Conservation (phyloP, 495 filamentous ascomycete genomes). For the Beverwykella pulmonaria region DNA sequence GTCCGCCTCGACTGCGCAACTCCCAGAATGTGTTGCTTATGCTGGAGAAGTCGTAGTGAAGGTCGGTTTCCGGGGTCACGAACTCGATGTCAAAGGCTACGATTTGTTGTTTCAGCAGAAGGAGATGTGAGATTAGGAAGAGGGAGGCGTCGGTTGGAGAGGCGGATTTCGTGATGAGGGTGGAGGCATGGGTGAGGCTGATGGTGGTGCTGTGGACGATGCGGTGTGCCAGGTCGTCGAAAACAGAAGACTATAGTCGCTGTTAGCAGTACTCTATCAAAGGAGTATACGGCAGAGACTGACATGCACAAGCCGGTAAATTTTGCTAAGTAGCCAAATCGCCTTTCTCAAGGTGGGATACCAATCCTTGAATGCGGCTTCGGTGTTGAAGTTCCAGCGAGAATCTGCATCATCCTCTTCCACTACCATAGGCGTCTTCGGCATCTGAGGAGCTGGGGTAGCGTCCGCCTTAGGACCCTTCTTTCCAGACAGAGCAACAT, state of each 20-base stretch:
- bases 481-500: conserved; percentile 47
- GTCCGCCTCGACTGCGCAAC: conserved; percentile 66
- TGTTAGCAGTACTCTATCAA: not conserved
- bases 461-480: conserved; percentile 48
- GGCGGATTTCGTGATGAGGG: conserved; percentile 50
- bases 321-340: conserved; percentile 79
- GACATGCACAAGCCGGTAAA: conserved; percentile 82
- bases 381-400: conserved; percentile 40
- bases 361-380: conserved; percentile 56
- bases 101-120: conserved; percentile 88
- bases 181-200: conserved; percentile 61
- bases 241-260: conserved; percentile 62
- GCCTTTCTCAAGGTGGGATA: conserved; percentile 76
- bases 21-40: conserved; percentile 80
- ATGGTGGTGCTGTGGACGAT: conserved; percentile 73
- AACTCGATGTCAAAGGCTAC: conserved; percentile 91
- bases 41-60: conserved; percentile 75
- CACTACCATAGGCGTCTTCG: conserved; percentile 56
- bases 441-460: conserved; percentile 51
- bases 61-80: conserved; percentile 63
- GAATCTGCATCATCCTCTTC: conserved; percentile 51
- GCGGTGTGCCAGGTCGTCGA: conserved; percentile 76
- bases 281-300: conserved; percentile 39
- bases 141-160: conserved; percentile 69
- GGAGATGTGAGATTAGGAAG: conserved; percentile 88